Base-by-base conservation (phyloP, 1,139 yeast species). In the Geotrichum klebahnii region DNA sequence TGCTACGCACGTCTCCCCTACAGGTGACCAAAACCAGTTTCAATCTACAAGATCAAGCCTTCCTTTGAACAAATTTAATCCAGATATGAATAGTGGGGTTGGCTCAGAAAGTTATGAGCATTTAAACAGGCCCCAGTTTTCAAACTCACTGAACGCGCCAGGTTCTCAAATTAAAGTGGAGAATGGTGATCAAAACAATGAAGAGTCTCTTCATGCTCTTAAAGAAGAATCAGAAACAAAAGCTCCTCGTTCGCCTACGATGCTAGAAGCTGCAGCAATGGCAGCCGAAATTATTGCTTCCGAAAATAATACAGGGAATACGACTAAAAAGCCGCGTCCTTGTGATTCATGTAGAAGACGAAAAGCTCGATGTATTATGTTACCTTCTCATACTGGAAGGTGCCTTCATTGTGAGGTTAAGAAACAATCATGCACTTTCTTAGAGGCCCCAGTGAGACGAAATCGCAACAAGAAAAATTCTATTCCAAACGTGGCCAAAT, bases 361-460 rank as follows among this genome's bases (percentile, higher is more conserved):
- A 31, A 68, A 68, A 53, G 66, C 70, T 10, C 59, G 70, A 8
- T 68, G 72, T 50, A 67, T 67, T 37, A 63, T 67, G 46, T 57
- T 67, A 22, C 66, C 66, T 36, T 65, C 63, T 38, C 62, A 64
- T 12, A 59, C 62, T 2, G 59, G 61, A 22, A 40, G 53, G 8
- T 69, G 73, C 51, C 61, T 66, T 41, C 59, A 67, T 19, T 69
- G 73, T 53, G 65, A 65, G 33, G 61, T 63, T 46, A 61, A 65
- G 29, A 61, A 63, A 24, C 60, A 65, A 17, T 59, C 63, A 3
- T 69, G 73, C 47, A 68, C 72, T 0, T 69, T 68, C 55, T 48
- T 60, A 20, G 67, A 64, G 24, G 66, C 63, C 2, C 62, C 66
- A 3, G 50, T 57, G 34, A 60, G 61, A 3, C 53, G 61, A 8